A percentile compares a stretch with the other conserved stretches of the same genome.
Conservation (phyloP, 345 rosid genomes). For the Xanthoceras sorbifolium region DNA sequence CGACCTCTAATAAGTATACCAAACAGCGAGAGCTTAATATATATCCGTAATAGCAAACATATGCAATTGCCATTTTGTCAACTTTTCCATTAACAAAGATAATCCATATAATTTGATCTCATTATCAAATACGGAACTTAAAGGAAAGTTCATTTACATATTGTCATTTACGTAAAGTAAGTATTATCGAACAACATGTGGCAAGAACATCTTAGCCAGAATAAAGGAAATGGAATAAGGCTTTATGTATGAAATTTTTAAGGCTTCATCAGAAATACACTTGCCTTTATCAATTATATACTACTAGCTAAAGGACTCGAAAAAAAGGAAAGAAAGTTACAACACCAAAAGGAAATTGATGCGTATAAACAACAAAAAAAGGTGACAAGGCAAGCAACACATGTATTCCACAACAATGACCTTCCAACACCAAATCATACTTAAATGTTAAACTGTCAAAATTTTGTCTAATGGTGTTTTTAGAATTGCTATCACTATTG, state of each 20-base stretch:
- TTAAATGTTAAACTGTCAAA: not conserved
- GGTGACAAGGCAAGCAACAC: slow-evolving; percentile 11
- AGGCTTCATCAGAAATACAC: slow-evolving; percentile 24
- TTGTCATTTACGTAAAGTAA: slow-evolving; percentile 23
- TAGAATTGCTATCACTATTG: not conserved
- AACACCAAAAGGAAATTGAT: slow-evolving; percentile 17
- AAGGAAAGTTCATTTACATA: not conserved
- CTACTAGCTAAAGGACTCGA: slow-evolving; percentile 18
- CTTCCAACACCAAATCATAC: not conserved
- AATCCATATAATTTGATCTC: not conserved
- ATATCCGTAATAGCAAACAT: not conserved
- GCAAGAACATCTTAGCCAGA: slow-evolving; percentile 14
- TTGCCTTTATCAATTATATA: not conserved
- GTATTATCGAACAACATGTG: slow-evolving; percentile 26
- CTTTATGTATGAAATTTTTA: slow-evolving; percentile 36
- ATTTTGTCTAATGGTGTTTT: not conserved
- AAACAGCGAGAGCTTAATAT: not conserved
- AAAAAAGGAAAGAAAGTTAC: not conserved
- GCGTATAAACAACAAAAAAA: slow-evolving; percentile 7
- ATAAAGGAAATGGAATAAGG: slow-evolving; percentile 40
- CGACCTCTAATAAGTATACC: not conserved
- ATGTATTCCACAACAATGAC: not conserved
- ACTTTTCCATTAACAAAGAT: not conserved
- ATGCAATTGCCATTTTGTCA: not conserved
- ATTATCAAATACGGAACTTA: not conserved